Evolutionary conservation across 768 basidiomycete genomes (phyloP).

Genomic region (Baorangia bicolor): DNA sequence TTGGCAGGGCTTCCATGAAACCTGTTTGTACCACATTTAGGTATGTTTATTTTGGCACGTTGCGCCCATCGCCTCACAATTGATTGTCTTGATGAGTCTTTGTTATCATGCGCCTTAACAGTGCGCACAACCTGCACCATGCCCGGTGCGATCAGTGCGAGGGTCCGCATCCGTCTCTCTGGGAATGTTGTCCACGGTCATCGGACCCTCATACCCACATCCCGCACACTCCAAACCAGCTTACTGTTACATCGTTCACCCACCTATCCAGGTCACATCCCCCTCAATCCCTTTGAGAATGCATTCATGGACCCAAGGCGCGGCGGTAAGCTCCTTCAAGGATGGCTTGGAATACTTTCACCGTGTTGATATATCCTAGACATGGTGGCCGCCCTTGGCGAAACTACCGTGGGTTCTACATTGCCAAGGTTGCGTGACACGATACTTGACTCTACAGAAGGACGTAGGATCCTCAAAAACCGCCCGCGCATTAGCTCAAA

Average conservation of each 20-base stretch:
- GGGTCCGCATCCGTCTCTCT: not conserved
- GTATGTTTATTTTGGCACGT: not conserved
- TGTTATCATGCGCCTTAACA: not conserved
- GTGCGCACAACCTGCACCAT: not conserved
- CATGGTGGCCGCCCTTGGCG: constrained; percentile 92
- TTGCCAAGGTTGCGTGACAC: constrained; percentile 71
- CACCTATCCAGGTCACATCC: constrained; percentile 78
- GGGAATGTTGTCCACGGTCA: not conserved
- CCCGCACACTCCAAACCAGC: constrained; percentile 16
- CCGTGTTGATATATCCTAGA: constrained; percentile 47
- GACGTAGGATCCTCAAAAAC: constrained; percentile 78
- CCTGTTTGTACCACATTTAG: not conserved
- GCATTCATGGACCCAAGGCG: constrained; percentile 78
- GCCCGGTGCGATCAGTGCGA: not conserved
- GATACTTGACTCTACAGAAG: constrained; percentile 81
- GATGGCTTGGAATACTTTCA: not conserved
- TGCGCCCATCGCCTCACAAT: not conserved
- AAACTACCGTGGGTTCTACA: constrained; percentile 82
- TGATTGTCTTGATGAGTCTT: not conserved
- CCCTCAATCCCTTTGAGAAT: constrained; percentile 79
- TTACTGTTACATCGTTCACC: constrained; percentile 30
- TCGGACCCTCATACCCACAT: not conserved
- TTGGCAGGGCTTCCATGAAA: not conserved
- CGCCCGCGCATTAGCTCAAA: constrained; percentile 77
- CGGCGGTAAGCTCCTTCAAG: constrained; percentile 58